Evolutionary conservation across 768 basidiomycete genomes (phyloP).

Genomic region (Auricularia sp.): DNA sequence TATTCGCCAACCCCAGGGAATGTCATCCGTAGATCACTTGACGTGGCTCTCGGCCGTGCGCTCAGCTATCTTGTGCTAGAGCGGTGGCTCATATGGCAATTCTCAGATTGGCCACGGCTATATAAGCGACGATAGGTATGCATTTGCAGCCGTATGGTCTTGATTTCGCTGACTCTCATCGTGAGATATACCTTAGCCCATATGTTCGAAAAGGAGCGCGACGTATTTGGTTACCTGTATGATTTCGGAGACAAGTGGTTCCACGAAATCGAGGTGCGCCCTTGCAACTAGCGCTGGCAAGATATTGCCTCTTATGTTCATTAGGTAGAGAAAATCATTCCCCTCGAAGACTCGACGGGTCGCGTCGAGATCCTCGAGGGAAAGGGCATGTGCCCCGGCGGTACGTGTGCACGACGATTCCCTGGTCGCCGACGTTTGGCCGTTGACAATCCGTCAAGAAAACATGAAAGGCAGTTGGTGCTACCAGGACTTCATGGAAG

Average conservation of each 20-base stretch:
- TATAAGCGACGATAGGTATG: constrained; percentile 20
- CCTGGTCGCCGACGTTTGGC: constrained; percentile 4
- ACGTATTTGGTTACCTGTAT: constrained; percentile 23
- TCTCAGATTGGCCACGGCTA: constrained; percentile 18
- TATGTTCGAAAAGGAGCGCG: constrained; percentile 22
- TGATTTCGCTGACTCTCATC: not conserved
- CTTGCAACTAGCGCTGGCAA: not conserved
- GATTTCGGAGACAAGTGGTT: constrained; percentile 28
- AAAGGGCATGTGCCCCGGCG: constrained; percentile 20
- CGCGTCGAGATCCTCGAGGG: constrained; percentile 20
- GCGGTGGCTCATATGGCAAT: too few relatives aligned
- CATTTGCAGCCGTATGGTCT: not conserved
- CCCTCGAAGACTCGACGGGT: constrained; percentile 21
- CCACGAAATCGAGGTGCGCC: constrained; percentile 21
- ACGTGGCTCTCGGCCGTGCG: not conserved
- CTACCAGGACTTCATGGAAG: constrained; percentile 16
- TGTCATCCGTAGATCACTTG: not conserved
- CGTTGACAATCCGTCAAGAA: constrained; percentile 15
- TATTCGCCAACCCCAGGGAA: not conserved
- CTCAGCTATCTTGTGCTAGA: not conserved
- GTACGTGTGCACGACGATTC: not conserved
- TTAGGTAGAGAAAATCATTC: constrained; percentile 19
- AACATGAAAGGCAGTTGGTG: constrained; percentile 19
- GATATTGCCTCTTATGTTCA: not conserved
- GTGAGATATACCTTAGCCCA: constrained; percentile 20